Evolutionary conservation across 768 basidiomycete species (phyloP).

Genomic region (Leccinum uliginosum): DNA sequence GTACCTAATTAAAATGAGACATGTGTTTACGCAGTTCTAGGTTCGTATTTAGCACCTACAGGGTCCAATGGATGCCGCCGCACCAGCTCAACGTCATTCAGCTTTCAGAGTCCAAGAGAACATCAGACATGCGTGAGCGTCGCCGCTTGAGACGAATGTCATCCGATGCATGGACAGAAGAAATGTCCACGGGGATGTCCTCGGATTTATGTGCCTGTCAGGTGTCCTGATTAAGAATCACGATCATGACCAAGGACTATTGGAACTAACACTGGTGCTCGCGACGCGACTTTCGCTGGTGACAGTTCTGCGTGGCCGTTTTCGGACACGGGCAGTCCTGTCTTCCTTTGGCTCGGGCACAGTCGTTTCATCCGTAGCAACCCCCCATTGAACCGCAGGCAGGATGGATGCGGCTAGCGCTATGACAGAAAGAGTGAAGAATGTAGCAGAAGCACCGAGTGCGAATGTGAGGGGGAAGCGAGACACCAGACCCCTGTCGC

Average conservation of each 20-base stretch:
- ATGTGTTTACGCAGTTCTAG: conserved; percentile 16
- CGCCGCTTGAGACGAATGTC: conserved; percentile 41
- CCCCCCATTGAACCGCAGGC: conserved; percentile 36
- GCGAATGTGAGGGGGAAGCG: conserved; percentile 63
- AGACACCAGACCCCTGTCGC: conserved; percentile 58
- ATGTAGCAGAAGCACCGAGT: conserved; percentile 39
- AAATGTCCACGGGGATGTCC: conserved; percentile 27
- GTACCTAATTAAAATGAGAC: conserved; percentile 21
- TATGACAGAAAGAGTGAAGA: conserved; percentile 44
- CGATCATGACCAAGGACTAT: neutral
- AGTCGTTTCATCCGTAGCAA: conserved; percentile 13
- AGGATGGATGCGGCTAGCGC: conserved; percentile 50
- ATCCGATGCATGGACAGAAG: conserved; percentile 26
- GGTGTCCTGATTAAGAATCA: conserved; percentile 10
- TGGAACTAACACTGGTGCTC: conserved; percentile 20
- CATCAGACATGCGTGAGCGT: conserved; percentile 38
- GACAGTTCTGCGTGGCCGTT: conserved; percentile 24
- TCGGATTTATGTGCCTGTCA: conserved; percentile 25
- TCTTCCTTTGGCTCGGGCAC: conserved; percentile 17
- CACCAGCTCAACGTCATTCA: conserved; percentile 14
- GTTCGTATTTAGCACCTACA: conserved; percentile 11
- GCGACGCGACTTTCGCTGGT: conserved; percentile 18
- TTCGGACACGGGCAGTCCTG: conserved; percentile 22
- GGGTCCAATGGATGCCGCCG: conserved; percentile 1
- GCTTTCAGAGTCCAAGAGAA: conserved; percentile 26